These are phyloP conservation scores for Acorus gramineus DNA, from an alignment of 106 monocot species.

Conservation along the genomic window DNA sequence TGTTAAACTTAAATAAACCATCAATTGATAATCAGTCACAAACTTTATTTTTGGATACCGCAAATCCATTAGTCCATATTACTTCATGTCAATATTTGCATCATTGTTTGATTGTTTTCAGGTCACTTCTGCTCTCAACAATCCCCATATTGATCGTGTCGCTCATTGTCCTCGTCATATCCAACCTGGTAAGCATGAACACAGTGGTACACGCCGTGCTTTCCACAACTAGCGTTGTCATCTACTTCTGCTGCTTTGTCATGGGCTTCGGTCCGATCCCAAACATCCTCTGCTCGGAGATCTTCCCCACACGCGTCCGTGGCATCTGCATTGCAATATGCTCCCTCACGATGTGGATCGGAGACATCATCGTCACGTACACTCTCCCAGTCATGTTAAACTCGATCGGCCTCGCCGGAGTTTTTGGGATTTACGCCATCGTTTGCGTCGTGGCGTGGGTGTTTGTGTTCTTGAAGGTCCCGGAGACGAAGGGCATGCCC, in stretches of 20 bases:
- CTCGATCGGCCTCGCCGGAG: conserved; percentile 18
- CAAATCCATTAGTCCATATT: too few species aligned
- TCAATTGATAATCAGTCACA: too few species aligned
- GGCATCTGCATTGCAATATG: conserved; percentile 22
- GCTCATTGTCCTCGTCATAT: conserved; percentile 4
- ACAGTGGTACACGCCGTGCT: conserved; percentile 8
- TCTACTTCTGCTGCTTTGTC: conserved; percentile 30
- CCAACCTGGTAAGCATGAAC: conserved; percentile 12
- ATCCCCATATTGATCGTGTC: conserved; percentile 20
- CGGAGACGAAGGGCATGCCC: conserved; percentile 15
- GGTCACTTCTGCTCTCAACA: conserved; percentile 21
- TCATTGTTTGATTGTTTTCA: neutral
- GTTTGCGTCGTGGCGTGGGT: conserved; percentile 16
- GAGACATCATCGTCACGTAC: conserved; percentile 14
- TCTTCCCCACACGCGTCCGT: conserved; percentile 2
- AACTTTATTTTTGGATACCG: too few species aligned
- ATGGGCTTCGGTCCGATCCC: neutral
- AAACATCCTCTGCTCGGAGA: too few species aligned
- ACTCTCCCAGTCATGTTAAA: conserved; percentile 7
- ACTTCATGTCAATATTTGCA: too few species aligned
- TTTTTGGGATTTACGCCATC: conserved; percentile 13
- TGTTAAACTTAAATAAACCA: too few species aligned
- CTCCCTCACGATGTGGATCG: conserved; percentile 12
- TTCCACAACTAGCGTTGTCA: conserved; percentile 15
- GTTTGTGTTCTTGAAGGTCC: conserved; percentile 20